These are phyloP conservation scores for Eutreptiella sp. DNA, from an alignment of 208 protist species.

Conservation along the genomic window DNA sequence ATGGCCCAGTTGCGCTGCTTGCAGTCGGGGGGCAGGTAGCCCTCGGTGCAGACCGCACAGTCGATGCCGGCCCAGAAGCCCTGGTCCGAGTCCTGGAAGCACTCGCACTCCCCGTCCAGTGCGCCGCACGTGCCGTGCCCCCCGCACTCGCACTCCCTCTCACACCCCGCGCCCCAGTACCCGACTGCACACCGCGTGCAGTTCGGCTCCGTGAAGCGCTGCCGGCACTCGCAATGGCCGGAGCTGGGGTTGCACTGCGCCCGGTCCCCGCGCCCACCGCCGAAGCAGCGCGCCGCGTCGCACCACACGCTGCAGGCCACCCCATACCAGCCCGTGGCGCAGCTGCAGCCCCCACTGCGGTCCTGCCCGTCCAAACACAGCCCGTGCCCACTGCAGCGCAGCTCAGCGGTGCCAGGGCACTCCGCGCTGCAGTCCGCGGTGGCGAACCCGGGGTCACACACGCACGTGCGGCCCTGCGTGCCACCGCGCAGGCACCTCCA, in stretches of 20 bases:
- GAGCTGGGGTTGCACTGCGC: slow-evolving; percentile 19
- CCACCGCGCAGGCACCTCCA: background rate
- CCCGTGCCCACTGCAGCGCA: background rate
- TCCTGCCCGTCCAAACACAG: background rate
- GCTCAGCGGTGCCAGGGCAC: background rate
- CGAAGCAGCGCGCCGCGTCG: background rate
- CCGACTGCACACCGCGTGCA: slow-evolving; percentile 4
- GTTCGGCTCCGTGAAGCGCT: slow-evolving; percentile 6
- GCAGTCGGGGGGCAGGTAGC: too few relatives aligned
- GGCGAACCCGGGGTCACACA: slow-evolving; percentile 4
- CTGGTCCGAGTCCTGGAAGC: too few relatives aligned
- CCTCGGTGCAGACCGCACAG: too few relatives aligned
- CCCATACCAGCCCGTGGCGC: slow-evolving; percentile 2
- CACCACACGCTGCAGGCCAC: slow-evolving; percentile 5
- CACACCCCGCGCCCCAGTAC: slow-evolving; percentile 17
- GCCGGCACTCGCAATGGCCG: slow-evolving; percentile 16
- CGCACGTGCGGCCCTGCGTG: slow-evolving; percentile 2
- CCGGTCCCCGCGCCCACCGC: background rate
- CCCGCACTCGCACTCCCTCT: slow-evolving; percentile 13
- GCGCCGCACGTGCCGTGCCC: slow-evolving; percentile 20
- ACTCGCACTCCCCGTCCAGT: slow-evolving; percentile 9
- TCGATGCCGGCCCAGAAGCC: too few relatives aligned
- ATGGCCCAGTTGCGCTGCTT: too few relatives aligned
- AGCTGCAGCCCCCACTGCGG: slow-evolving; percentile 4
- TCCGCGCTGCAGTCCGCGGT: background rate